phyloP scores from a whole-genome alignment of 2,329 filamentous ascomycete genomes.

The Alternaria arbusti region DNA sequence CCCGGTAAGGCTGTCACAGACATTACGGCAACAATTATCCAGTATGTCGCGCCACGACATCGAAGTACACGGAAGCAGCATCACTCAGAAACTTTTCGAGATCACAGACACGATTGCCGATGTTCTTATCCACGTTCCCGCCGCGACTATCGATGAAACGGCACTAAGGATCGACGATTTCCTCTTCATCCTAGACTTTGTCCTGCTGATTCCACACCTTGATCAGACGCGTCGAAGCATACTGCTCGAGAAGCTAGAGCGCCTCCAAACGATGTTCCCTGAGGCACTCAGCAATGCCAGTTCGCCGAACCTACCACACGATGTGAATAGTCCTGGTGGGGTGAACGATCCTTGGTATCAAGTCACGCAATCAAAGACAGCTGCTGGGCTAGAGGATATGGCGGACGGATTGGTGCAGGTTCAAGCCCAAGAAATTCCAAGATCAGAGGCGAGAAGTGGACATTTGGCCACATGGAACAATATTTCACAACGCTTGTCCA shows the following conservation, averaged over 20 bases:
- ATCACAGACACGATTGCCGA: constrained; percentile 67
- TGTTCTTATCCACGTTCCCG: constrained; percentile 60
- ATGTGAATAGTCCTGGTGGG: constrained; percentile 32
- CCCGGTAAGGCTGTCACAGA: constrained; percentile 53
- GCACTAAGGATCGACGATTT: constrained; percentile 61
- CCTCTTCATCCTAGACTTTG: constrained; percentile 58
- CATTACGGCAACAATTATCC: constrained; percentile 52
- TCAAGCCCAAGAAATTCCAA: constrained; percentile 14
- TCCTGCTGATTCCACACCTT: constrained; percentile 58
- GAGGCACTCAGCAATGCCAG: constrained; percentile 42
- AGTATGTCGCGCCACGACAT: constrained; percentile 56
- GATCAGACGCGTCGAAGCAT: constrained; percentile 56
- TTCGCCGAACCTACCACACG: constrained; percentile 39
- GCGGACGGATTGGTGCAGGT: constrained; percentile 17
- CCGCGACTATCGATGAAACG: constrained; percentile 55
- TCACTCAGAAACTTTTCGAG: constrained; percentile 66
- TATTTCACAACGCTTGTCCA: constrained; percentile 41
- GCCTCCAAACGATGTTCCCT: constrained; percentile 45
- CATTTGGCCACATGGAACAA: constrained; percentile 42
- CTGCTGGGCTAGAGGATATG: constrained; percentile 30
- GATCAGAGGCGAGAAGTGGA: constrained; percentile 19
- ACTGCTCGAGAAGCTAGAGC: constrained; percentile 51
- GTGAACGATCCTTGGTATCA: constrained; percentile 44
- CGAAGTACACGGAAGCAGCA: constrained; percentile 62
- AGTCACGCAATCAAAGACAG: constrained; percentile 44